Conservation (phyloP, 768 basidiomycete genomes). For the Boletus rex-veris region DNA sequence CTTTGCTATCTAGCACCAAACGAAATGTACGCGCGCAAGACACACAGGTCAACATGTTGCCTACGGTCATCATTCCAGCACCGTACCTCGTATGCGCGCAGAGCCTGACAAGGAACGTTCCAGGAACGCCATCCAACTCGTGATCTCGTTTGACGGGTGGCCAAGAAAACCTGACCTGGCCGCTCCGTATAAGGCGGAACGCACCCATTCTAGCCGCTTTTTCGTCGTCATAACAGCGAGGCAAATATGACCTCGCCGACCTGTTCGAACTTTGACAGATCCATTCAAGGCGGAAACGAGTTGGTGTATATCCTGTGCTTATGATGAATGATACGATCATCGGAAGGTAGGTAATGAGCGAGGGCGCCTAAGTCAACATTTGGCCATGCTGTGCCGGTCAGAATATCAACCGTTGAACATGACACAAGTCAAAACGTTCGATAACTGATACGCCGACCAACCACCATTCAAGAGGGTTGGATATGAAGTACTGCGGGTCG, state of each 20-base stretch:
- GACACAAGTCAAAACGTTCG: neutral
- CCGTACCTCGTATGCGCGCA: neutral
- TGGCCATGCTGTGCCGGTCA: conserved; percentile 15
- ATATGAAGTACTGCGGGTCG: conserved; percentile 2
- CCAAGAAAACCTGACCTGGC: neutral
- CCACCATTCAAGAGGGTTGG: neutral
- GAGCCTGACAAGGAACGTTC: neutral
- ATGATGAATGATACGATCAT: conserved; percentile 1
- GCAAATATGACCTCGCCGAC: neutral
- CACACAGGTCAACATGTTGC: neutral
- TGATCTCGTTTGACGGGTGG: neutral
- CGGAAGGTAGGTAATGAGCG: neutral
- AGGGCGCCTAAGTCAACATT: neutral
- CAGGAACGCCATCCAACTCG: conserved; percentile 1
- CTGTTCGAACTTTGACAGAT: neutral
- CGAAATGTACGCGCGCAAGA: too few relatives aligned
- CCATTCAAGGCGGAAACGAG: neutral
- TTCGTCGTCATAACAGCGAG: neutral
- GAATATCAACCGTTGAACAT: neutral
- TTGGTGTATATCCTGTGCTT: neutral
- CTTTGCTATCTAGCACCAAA: too few relatives aligned
- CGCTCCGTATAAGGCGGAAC: conserved; percentile 6
- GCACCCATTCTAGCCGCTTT: neutral
- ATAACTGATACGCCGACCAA: neutral
- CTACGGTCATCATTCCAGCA: conserved; percentile 4